These are phyloP conservation scores for Populus hybrid DNA, from an alignment of 441 rosid genomes.

Conservation along the genomic window DNA sequence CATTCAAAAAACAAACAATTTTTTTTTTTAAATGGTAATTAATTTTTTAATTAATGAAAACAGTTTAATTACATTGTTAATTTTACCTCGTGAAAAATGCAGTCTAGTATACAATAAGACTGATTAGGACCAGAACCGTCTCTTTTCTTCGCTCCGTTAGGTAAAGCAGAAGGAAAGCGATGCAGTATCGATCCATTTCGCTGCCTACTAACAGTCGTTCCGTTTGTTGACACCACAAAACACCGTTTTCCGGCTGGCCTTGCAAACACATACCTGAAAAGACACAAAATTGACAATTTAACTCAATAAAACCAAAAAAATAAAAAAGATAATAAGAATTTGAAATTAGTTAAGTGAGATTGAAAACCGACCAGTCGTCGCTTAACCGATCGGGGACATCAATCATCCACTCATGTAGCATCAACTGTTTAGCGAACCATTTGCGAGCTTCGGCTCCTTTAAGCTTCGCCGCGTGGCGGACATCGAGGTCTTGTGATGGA, in stretches of 20 bases:
- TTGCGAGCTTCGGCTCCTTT: slow-evolving; percentile 73
- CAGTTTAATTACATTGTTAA: background rate
- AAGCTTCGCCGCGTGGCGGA: slow-evolving; percentile 62
- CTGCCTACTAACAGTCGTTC: slow-evolving; percentile 75
- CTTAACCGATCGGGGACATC: slow-evolving; percentile 73
- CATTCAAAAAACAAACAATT: background rate
- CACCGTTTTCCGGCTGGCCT: slow-evolving; percentile 95
- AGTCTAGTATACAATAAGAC: slow-evolving; percentile 81
- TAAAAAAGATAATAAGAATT: background rate
- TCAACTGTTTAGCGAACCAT: slow-evolving; percentile 80
- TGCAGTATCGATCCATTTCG: slow-evolving; percentile 83
- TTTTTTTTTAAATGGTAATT: background rate
- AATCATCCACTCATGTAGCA: slow-evolving; percentile 97
- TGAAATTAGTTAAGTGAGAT: background rate
- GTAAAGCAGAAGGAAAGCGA: slow-evolving; percentile 82
- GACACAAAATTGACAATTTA: background rate
- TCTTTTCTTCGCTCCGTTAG: slow-evolving; percentile 69
- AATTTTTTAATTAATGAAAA: background rate
- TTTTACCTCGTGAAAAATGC: slow-evolving; percentile 90
- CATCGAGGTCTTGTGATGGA: slow-evolving; percentile 44
- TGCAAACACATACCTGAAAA: slow-evolving; percentile 69
- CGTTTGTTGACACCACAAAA: slow-evolving; percentile 81
- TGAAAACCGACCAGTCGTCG: slow-evolving; percentile 56
- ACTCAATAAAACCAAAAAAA: background rate
- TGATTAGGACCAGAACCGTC: slow-evolving; percentile 63